These are phyloP conservation scores for Hepatocystis sp. DNA, from an alignment of 169 alveolate species.

Conservation along the genomic window DNA sequence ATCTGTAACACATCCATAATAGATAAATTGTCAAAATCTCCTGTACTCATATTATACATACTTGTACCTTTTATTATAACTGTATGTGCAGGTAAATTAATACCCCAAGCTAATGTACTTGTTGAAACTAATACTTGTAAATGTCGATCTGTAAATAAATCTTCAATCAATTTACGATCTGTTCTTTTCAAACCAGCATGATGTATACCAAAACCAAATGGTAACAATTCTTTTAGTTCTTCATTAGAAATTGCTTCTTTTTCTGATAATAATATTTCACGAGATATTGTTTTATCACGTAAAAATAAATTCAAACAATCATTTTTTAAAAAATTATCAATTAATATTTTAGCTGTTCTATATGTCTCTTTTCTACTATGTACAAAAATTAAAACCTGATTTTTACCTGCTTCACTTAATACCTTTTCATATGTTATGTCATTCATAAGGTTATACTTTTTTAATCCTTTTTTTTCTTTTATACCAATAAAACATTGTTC, in stretches of 20 bases:
- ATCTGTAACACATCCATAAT: constrained; percentile 99
- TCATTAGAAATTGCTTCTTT: constrained; percentile 89
- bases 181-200: constrained; percentile 99
- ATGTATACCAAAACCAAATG: constrained; percentile 99
- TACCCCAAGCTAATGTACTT: constrained; percentile 99
- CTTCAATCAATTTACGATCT: constrained; percentile 98
- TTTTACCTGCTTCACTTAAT: constrained; percentile 84
- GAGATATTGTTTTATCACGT: constrained; percentile 91
- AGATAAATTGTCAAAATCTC: constrained; percentile 98
- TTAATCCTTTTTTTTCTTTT: constrained; percentile 98
- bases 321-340: constrained; percentile 92
- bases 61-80: constrained; percentile 99
- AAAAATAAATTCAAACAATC: constrained; percentile 91
- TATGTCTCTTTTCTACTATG: constrained; percentile 99
- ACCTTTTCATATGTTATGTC: constrained; percentile 96
- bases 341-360: constrained; percentile 94
- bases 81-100: constrained; percentile 99
- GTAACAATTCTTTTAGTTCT: constrained; percentile 96
- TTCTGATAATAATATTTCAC: constrained; percentile 93
- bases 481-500: constrained; percentile 97
- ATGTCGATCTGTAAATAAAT: constrained; percentile 97
- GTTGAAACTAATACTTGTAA: constrained; percentile 98
- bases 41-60: constrained; percentile 97
- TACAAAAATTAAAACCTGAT: constrained; percentile 97
- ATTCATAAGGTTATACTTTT: constrained; percentile 95